Conservation (phyloP, 2,329 filamentous ascomycete genomes). For the Chrysosphaeria jannelii region DNA sequence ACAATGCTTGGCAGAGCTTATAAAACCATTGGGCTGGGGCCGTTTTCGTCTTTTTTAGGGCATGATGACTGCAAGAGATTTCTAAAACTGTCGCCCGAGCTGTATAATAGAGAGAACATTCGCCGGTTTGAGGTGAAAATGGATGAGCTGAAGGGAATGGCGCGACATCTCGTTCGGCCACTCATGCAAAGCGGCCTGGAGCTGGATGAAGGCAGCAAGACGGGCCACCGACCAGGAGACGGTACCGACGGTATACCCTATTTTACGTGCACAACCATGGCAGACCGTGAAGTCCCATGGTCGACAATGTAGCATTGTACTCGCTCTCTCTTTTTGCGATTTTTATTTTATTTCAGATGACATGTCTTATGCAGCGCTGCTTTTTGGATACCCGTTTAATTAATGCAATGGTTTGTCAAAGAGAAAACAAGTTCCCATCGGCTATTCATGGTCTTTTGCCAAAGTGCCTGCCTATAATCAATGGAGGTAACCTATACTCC, state of each 20-base stretch:
- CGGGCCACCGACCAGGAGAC: background rate
- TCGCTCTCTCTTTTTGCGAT: too few relatives aligned
- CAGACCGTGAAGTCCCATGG: constrained; percentile 21
- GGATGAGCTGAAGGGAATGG: constrained; percentile 66
- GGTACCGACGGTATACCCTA: constrained; percentile 13
- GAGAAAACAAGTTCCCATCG: too few relatives aligned
- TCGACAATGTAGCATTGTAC: too few relatives aligned
- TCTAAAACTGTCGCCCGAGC: constrained; percentile 49
- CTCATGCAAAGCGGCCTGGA: constrained; percentile 67
- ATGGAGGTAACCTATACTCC: too few relatives aligned
- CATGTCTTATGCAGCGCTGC: too few relatives aligned
- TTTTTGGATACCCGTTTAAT: too few relatives aligned
- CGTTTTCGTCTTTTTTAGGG: constrained; percentile 32
- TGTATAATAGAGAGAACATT: constrained; percentile 68
- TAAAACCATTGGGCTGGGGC: constrained; percentile 37
- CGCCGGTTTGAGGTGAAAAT: constrained; percentile 61
- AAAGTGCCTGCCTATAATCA: too few relatives aligned
- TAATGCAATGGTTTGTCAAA: too few relatives aligned
- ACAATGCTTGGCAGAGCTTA: constrained; percentile 35
- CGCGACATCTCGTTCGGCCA: constrained; percentile 54
- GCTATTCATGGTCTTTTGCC: too few relatives aligned
- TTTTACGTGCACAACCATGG: constrained; percentile 18
- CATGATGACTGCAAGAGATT: constrained; percentile 83
- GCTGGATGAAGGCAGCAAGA: constrained; percentile 19
- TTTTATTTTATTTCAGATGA: too few relatives aligned